Conservation (phyloP, 805 yeast species). For the Saccharomycopsis babjevae region DNA sequence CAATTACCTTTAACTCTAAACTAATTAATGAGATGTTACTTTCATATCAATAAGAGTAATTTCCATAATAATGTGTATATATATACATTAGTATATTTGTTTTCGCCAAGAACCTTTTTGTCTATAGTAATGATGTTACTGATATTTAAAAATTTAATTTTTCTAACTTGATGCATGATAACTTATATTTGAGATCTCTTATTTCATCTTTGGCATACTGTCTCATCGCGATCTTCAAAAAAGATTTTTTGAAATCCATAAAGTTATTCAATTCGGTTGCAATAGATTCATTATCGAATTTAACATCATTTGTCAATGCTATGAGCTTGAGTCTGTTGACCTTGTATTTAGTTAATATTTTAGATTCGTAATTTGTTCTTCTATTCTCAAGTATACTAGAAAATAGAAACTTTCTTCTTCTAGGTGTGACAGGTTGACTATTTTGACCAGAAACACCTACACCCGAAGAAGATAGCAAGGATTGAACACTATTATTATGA, state of each 20-base stretch:
- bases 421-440: neutral
- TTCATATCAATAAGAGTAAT: too few relatives aligned
- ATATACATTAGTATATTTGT: neutral
- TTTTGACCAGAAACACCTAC: neutral
- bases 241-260: slow-evolving; percentile 38
- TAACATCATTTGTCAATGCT: slow-evolving; percentile 37
- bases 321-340: slow-evolving; percentile 34
- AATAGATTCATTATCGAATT: slow-evolving; percentile 44
- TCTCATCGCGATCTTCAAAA: slow-evolving; percentile 30
- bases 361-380: slow-evolving; percentile 36
- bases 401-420: slow-evolving; percentile 23
- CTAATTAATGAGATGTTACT: too few relatives aligned
- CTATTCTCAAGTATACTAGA: slow-evolving; percentile 41
- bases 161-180: neutral
- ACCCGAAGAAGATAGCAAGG: neutral
- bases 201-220: slow-evolving; percentile 26
- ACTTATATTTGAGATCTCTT: slow-evolving; percentile 19
- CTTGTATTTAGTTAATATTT: slow-evolving; percentile 30
- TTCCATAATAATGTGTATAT: too few relatives aligned
- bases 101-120: too few relatives aligned
- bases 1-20: too few relatives aligned
- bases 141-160: neutral
- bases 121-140: too few relatives aligned
- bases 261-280: slow-evolving; percentile 57
- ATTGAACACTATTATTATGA: neutral